These are phyloP conservation scores for Rhodamnia rubescens DNA, from an alignment of 345 rosid genomes.

Conservation along the genomic window DNA sequence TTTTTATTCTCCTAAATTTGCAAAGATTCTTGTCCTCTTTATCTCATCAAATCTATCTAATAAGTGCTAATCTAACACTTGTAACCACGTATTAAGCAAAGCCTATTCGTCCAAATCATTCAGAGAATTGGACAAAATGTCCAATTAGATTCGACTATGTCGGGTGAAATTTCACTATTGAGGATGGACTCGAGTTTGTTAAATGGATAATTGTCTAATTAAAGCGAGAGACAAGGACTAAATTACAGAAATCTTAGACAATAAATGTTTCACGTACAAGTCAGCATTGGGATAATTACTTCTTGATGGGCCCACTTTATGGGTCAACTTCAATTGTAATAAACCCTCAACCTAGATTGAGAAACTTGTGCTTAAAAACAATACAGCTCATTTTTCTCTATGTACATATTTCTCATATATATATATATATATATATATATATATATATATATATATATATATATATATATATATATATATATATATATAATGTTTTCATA, in stretches of 20 bases:
- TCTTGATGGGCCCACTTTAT: not conserved
- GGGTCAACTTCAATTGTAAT: not conserved
- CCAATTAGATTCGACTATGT: not conserved
- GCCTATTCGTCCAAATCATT: not conserved
- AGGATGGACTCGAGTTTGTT: not conserved
- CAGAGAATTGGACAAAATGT: not conserved
- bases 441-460: too few species aligned
- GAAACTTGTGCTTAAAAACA: not conserved
- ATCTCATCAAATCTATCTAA: not conserved
- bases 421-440: too few species aligned
- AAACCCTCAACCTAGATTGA: not conserved
- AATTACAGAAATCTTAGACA: not conserved
- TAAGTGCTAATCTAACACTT: not conserved
- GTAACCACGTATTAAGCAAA: not conserved
- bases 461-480: too few species aligned
- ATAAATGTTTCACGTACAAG: not conserved
- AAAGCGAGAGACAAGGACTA: not conserved
- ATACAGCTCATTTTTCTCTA: not conserved
- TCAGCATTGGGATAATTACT: not conserved
- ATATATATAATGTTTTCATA: too few species aligned
- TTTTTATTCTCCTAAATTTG: not conserved
- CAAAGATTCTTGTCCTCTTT: not conserved
- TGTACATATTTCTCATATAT: not conserved
- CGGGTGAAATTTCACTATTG: not conserved
- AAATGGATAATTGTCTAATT: not conserved